These are phyloP conservation scores for Boletellus ananiceps DNA, from an alignment of 768 basidiomycete genomes.

Conservation along the genomic window DNA sequence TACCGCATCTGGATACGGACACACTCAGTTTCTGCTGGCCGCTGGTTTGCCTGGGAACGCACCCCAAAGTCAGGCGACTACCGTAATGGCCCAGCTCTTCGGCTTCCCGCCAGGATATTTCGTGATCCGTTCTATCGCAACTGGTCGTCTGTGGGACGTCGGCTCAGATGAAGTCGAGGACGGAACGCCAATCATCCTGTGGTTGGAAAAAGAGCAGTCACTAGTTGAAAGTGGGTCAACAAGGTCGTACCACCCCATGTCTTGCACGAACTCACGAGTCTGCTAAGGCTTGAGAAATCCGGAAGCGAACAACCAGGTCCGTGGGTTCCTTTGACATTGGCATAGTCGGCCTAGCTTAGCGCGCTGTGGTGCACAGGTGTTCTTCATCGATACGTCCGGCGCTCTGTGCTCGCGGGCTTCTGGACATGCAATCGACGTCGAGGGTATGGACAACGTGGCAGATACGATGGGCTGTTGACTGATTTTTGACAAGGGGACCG, in stretches of 20 bases:
- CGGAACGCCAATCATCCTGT: slow-evolving; percentile 51
- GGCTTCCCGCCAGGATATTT: slow-evolving; percentile 40
- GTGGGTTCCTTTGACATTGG: slow-evolving; percentile 3
- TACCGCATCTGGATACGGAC: not conserved
- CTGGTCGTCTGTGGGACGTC: slow-evolving; percentile 35
- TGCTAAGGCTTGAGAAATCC: slow-evolving; percentile 59
- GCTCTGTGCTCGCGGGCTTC: slow-evolving; percentile 72
- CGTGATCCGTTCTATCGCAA: slow-evolving; percentile 35
- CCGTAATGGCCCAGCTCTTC: slow-evolving; percentile 22
- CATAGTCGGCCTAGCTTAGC: not conserved
- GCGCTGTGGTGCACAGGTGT: slow-evolving; percentile 48
- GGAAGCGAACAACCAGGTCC: slow-evolving; percentile 69
- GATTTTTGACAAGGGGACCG: slow-evolving; percentile 44
- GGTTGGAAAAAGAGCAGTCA: slow-evolving; percentile 69
- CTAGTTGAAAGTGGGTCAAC: slow-evolving; percentile 64
- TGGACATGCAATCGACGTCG: slow-evolving; percentile 78
- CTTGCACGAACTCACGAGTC: slow-evolving; percentile 11
- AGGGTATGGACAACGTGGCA: slow-evolving; percentile 42
- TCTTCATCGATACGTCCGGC: slow-evolving; percentile 77
- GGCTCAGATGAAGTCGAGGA: slow-evolving; percentile 32
- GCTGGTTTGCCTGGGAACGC: no score
- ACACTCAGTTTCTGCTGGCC: no score
- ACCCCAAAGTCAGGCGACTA: not conserved
- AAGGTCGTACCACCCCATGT: not conserved
- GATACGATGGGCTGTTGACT: slow-evolving; percentile 4